A percentile compares a stretch with the other conserved stretches of the same genome.
Conservation (phyloP, 495 filamentous ascomycete genomes). For the Aspergillus leporis region DNA sequence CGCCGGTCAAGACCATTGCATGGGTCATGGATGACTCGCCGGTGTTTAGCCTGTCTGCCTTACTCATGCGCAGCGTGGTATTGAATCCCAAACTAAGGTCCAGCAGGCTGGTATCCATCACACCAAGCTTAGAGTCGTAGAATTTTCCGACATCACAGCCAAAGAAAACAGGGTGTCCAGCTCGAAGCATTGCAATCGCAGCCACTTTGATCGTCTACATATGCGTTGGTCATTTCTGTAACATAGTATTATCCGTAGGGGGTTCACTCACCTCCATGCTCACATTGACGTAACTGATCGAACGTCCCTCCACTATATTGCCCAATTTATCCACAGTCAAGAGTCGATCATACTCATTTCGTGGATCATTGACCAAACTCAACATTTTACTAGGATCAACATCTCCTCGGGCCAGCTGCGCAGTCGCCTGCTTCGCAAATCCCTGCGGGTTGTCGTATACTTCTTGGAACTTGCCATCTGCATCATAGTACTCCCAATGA, state of each 20-base stretch:
- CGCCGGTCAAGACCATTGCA: conserved; percentile 86
- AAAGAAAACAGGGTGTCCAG: conserved; percentile 81
- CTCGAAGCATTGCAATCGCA: conserved; percentile 72
- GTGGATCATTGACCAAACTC: conserved; percentile 80
- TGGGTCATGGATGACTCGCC: conserved; percentile 83
- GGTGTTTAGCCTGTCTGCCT: conserved; percentile 67
- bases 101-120: conserved; percentile 73
- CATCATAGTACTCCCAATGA: conserved; percentile 75
- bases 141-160: conserved; percentile 86
- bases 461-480: conserved; percentile 57
- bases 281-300: conserved; percentile 80
- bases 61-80: conserved; percentile 66
- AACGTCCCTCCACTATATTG: conserved; percentile 71
- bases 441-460: conserved; percentile 61
- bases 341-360: conserved; percentile 67
- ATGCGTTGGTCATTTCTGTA: not conserved
- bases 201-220: conserved; percentile 62
- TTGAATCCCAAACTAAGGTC: conserved; percentile 82
- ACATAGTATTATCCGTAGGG: not conserved
- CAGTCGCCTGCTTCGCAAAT: conserved; percentile 52
- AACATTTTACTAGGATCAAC: conserved; percentile 53
- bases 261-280: conserved; percentile 52
- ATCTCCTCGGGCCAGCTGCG: conserved; percentile 31
- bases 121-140: conserved; percentile 59
- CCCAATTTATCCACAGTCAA: conserved; percentile 77